phyloP scores from a whole-genome alignment of 176 grass and related monocot species.

The Phyllostachys edulis region DNA sequence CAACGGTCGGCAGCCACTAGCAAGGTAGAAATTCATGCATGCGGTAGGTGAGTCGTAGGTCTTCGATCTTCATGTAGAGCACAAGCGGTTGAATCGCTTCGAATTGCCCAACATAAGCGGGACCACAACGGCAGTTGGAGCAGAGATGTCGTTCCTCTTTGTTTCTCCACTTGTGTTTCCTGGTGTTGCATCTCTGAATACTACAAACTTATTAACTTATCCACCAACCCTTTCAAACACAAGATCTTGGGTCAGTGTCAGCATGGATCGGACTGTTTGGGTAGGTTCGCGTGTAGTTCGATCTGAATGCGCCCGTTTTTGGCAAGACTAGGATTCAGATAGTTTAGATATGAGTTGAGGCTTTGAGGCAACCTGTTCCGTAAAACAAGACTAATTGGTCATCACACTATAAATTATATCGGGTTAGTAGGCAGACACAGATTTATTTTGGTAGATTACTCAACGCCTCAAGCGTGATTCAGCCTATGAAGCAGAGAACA shows the following conservation, averaged over 20 bases:
- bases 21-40: neutral
- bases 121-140: neutral
- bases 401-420: neutral
- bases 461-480: neutral
- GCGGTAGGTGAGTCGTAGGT: neutral
- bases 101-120: neutral
- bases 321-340: neutral
- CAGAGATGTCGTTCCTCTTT: neutral
- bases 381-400: neutral
- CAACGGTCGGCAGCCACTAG: neutral
- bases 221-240: neutral
- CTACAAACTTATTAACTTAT: neutral
- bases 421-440: no score
- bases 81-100: neutral
- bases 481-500: neutral
- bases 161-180: neutral
- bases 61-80: neutral
- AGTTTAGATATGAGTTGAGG: neutral
- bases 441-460: neutral
- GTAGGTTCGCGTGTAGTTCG: neutral
- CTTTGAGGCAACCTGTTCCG: neutral
- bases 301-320: neutral
- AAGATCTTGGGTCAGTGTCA: neutral
- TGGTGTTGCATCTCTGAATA: neutral
- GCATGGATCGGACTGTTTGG: neutral